Percentiles rank a stretch among this genome's conserved stretches.
These are phyloP conservation scores for Teunomyces funiuensis DNA, from an alignment of 805 yeast genomes.

Conservation along the genomic window DNA sequence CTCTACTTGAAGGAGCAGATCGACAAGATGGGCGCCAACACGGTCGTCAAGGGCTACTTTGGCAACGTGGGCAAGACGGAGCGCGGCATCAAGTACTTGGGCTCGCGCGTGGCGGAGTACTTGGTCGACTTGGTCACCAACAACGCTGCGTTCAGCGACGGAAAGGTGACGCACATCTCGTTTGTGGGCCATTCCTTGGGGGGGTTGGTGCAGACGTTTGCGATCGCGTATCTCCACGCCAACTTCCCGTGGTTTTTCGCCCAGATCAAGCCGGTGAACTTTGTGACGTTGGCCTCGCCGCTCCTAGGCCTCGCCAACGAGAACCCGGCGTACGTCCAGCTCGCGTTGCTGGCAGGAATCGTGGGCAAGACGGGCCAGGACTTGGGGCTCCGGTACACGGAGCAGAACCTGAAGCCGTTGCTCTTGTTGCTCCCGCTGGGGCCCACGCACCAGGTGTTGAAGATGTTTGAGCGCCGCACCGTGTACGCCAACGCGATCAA, in stretches of 20 bases:
- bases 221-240: conserved; percentile 72
- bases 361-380: conserved; percentile 95
- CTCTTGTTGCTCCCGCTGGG: conserved; percentile 74
- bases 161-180: conserved; percentile 62
- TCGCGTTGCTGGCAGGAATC: conserved; percentile 83
- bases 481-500: conserved; percentile 86
- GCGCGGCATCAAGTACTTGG: conserved; percentile 80
- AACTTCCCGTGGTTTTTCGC: conserved; percentile 72
- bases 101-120: conserved; percentile 76
- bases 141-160: conserved; percentile 34
- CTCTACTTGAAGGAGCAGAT: conserved; percentile 79
- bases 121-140: conserved; percentile 55
- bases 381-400: conserved; percentile 59
- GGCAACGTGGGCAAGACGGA: conserved; percentile 89
- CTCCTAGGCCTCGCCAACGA: conserved; percentile 85
- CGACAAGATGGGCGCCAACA: conserved; percentile 57
- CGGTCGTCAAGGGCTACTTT: conserved; percentile 78
- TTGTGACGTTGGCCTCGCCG: conserved; percentile 85
- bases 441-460: conserved; percentile 65
- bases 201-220: conserved; percentile 88
- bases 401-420: conserved; percentile 56
- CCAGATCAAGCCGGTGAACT: conserved; percentile 67
- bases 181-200: conserved; percentile 94
- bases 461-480: conserved; percentile 67
- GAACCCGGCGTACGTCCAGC: conserved; percentile 79